Conservation (phyloP, 1,284 basidiomycete genomes). For the Cutaneotrichosporon sp. region DNA sequence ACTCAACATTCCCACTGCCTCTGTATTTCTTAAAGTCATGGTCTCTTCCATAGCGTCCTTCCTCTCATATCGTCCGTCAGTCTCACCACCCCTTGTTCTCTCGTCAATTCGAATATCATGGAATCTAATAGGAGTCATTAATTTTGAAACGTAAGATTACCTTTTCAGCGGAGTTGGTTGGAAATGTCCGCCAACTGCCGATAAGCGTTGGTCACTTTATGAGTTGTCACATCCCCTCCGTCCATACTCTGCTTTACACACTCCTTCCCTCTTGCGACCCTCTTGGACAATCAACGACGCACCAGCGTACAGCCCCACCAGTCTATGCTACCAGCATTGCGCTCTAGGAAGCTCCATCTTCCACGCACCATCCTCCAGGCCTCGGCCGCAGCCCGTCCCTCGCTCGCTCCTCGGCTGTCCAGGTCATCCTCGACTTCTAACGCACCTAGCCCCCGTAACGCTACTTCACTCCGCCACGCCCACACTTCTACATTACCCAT, state of each 20-base stretch:
- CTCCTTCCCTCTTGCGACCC: background rate
- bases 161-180: no score
- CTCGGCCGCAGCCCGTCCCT: background rate
- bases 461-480: background rate
- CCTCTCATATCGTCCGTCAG: no score
- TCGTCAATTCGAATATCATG: no score
- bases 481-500: background rate
- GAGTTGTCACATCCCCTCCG: no score
- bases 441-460: background rate
- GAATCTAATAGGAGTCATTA: no score
- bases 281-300: background rate
- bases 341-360: constrained; percentile 1
- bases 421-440: background rate
- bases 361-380: background rate
- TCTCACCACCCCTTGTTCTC: no score
- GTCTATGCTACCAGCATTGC: constrained; percentile 7
- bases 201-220: no score
- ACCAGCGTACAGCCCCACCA: background rate
- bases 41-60: no score
- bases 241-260: background rate
- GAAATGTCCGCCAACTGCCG: no score
- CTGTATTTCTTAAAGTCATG: no score
- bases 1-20: no score
- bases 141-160: no score
- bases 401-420: background rate